Evolutionary conservation across 225 moss, liverwort and hornwort genomes (phyloP).

Genomic region (Antitrichia curtipendula): DNA sequence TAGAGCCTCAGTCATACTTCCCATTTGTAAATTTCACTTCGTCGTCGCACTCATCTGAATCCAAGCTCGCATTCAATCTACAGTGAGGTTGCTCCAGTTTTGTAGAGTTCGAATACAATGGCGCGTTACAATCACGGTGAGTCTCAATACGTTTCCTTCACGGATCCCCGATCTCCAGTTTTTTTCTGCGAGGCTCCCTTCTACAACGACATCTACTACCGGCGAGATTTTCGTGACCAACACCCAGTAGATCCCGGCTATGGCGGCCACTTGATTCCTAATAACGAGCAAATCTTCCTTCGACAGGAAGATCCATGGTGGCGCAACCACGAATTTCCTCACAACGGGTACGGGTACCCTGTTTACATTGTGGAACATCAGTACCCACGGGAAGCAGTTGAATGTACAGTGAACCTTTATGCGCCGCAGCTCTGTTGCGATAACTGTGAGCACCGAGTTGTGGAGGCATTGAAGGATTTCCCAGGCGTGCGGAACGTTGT

Average conservation of each 20-base stretch:
- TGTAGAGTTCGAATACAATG: neutral
- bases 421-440: conserved; percentile 24
- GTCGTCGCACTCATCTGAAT: neutral
- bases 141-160: neutral
- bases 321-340: neutral
- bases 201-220: neutral
- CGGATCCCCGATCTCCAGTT: neutral
- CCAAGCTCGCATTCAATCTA: neutral
- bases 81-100: neutral
- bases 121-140: neutral
- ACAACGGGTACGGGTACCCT: neutral
- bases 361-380: neutral
- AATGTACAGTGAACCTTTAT: neutral
- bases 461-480: neutral
- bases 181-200: neutral
- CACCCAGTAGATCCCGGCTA: neutral
- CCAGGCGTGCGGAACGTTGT: neutral
- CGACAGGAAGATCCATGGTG: neutral
- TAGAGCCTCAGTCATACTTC: neutral
- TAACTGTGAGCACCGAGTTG: neutral
- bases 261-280: neutral
- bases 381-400: neutral
- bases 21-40: neutral
- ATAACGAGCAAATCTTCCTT: neutral
- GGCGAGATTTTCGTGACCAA: neutral